phyloP scores from a whole-genome alignment of 169 alveolate genomes.

The Cryptosporidium baileyi region DNA sequence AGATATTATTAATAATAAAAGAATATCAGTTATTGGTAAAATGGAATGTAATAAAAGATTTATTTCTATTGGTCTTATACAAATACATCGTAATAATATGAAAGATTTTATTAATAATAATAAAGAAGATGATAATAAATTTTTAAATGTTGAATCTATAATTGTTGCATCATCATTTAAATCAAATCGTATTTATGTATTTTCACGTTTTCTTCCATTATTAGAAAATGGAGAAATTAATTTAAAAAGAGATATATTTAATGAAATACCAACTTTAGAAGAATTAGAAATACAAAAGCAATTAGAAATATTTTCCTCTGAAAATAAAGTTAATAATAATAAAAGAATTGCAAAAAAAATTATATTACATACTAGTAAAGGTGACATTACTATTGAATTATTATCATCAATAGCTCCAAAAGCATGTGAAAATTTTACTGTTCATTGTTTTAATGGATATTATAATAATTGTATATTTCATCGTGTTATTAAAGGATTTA shows the following conservation, averaged over 20 bases:
- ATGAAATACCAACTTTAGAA: slow-evolving; percentile 83
- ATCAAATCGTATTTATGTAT: slow-evolving; percentile 80
- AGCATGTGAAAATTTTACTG: slow-evolving; percentile 96
- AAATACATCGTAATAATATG: neutral
- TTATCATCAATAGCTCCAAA: slow-evolving; percentile 90
- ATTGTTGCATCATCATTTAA: slow-evolving; percentile 78
- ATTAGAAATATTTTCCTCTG: neutral
- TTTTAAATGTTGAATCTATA: slow-evolving; percentile 74
- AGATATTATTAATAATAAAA: slow-evolving; percentile 63
- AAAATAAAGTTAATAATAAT: slow-evolving; percentile 13
- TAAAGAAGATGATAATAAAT: neutral
- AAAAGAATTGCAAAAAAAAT: slow-evolving; percentile 85
- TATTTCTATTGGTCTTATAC: slow-evolving; percentile 12
- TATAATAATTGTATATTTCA: slow-evolving; percentile 83
- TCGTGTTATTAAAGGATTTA: slow-evolving; percentile 93
- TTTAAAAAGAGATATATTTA: slow-evolving; percentile 89
- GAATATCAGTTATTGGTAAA: slow-evolving; percentile 79
- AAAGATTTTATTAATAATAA: neutral
- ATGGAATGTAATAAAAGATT: slow-evolving; percentile 72
- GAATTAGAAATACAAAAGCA: slow-evolving; percentile 70
- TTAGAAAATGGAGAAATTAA: slow-evolving; percentile 75
- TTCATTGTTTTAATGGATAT: slow-evolving; percentile 93
- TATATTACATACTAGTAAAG: slow-evolving; percentile 94
- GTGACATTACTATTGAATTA: slow-evolving; percentile 94
- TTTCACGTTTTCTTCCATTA: slow-evolving; percentile 79